Evolutionary conservation across 345 rosid species (phyloP), one percentile per base, ranked within the genome.

Genomic region (Pseudoturritis turrita): DNA sequence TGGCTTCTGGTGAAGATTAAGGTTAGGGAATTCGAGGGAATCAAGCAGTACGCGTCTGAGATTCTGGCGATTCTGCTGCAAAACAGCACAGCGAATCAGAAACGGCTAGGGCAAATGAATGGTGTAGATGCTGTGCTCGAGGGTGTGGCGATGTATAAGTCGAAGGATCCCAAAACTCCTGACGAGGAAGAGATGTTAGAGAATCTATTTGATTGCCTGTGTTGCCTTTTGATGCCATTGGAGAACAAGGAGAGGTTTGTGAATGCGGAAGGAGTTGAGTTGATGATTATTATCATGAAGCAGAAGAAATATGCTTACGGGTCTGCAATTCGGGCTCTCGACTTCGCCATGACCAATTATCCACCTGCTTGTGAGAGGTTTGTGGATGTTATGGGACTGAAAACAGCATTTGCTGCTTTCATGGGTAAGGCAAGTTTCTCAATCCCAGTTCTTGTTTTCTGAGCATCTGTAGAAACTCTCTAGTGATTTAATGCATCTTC

Each of bases 141-240:
- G 77, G 96, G 96, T 1, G 99, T 94, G 74, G 95, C 97, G 0
- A 84, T 89, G 88, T 94, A 91, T 79, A 94, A 91, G 81, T 85
- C 96, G 0, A 91, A 82, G 79, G 99, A 94, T 65, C 99, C 99
- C 0, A 94, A 85, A 86, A 87, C 76, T 18, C 81, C 86, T 14
- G 97, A 94, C 17, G 99, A 94, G 81, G 97, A 91, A 81, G 99
- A 94, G 82, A 91, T 94, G 99, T 71, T 94, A 65, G 99, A 94
- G 87, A 94, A 94, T 79, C 63, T 94, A 28, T 94, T 94, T 35
- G 96, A 94, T 79, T 81, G 83, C 14, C 68, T 94, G 83, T 94
- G 99, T 65, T 91, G 99, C 63, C 76, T 94, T 77, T 77, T 94
- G 81, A 94, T 94, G 99, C 99, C 99, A 0, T 77, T 91, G 78